Conservation (phyloP, 1,284 basidiomycete species). For the Phellopilus nigrolimitatus region DNA sequence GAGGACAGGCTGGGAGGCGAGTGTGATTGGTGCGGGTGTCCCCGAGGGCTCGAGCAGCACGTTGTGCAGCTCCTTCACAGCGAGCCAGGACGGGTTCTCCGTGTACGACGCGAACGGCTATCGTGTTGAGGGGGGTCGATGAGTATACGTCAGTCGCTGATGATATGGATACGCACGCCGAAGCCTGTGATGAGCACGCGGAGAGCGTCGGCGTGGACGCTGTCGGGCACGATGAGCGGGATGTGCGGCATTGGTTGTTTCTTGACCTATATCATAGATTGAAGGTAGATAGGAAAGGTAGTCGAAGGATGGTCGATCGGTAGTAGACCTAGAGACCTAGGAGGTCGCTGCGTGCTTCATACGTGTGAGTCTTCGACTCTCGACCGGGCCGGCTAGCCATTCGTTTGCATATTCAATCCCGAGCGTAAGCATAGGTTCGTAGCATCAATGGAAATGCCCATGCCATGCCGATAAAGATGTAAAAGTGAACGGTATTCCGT, state of each 20-base stretch:
- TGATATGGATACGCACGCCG: slow-evolving; percentile 41
- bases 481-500: too few relatives aligned
- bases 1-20: slow-evolving; percentile 20
- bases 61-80: slow-evolving; percentile 53
- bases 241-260: slow-evolving; percentile 16
- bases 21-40: slow-evolving; percentile 29
- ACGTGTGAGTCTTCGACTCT: too few relatives aligned
- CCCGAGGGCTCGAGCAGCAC: slow-evolving; percentile 40
- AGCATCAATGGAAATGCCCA: too few relatives aligned
- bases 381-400: too few relatives aligned
- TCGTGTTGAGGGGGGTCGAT: slow-evolving; percentile 4
- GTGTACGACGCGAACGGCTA: slow-evolving; percentile 53
- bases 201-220: slow-evolving; percentile 29
- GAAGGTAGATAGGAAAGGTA: background rate
- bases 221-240: slow-evolving; percentile 13
- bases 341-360: too few relatives aligned
- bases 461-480: too few relatives aligned
- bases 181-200: slow-evolving; percentile 56
- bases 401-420: too few relatives aligned
- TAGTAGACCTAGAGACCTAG: too few relatives aligned
- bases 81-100: slow-evolving; percentile 61
- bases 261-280: background rate
- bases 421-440: too few relatives aligned
- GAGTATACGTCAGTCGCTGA: slow-evolving; percentile 21
- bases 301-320: too few relatives aligned